Evolutionary conservation across 164 flowering plant genomes (phyloP).

Genomic region (Umbilicus rupestris): DNA sequence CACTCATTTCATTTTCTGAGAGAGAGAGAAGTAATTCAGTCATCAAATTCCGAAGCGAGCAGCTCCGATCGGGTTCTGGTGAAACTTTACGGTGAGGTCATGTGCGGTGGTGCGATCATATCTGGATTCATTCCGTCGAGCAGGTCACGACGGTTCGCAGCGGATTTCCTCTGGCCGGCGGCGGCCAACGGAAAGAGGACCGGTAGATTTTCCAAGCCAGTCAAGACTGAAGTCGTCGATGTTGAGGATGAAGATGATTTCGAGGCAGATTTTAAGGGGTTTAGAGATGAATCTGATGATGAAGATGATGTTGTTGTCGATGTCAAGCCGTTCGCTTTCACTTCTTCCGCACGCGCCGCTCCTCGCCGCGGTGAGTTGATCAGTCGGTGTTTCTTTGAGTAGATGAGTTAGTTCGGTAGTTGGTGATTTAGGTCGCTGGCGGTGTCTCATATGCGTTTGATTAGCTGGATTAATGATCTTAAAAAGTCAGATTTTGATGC

Average conservation of each 20-base stretch:
- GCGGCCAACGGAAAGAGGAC: slow-evolving; percentile 22
- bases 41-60: background rate
- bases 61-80: background rate
- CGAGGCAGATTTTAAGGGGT: slow-evolving; percentile 81
- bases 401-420: no score
- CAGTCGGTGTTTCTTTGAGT: background rate
- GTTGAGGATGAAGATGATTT: slow-evolving; percentile 40
- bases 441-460: background rate
- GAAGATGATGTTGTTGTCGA: slow-evolving; percentile 38
- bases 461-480: background rate
- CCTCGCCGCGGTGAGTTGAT: slow-evolving; percentile 14
- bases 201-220: slow-evolving; percentile 21
- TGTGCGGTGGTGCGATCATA: slow-evolving; percentile 98
- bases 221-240: slow-evolving; percentile 15
- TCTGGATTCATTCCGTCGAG: slow-evolving; percentile 53
- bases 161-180: slow-evolving; percentile 47
- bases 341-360: slow-evolving; percentile 23
- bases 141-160: slow-evolving; percentile 32
- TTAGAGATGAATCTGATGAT: slow-evolving; percentile 35
- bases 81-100: slow-evolving; percentile 11
- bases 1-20: background rate
- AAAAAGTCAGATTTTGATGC: background rate
- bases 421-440: no score
- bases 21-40: background rate
- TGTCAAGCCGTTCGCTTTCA: slow-evolving; percentile 29